phyloP scores from a whole-genome alignment of 2,329 filamentous ascomycete species.

The Stachybotrys chlorohalonatus region DNA sequence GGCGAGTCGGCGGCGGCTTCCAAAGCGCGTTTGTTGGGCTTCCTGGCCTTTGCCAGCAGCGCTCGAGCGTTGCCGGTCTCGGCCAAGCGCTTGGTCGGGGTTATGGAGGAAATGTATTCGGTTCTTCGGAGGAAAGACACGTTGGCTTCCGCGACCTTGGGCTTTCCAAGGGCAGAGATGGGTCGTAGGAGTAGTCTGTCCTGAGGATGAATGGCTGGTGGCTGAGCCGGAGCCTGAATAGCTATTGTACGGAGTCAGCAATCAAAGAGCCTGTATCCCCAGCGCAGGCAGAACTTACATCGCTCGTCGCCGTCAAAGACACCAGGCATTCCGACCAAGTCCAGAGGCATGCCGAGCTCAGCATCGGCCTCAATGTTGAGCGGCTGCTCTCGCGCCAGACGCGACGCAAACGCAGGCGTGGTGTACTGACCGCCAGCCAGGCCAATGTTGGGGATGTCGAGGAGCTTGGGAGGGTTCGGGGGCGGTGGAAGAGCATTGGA shows the following conservation, averaged over 20 bases:
- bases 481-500: constrained; percentile 93
- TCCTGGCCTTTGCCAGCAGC: constrained; percentile 22
- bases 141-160: constrained; percentile 63
- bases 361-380: constrained; percentile 96
- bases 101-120: constrained; percentile 75
- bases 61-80: constrained; percentile 34
- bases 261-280: constrained; percentile 4
- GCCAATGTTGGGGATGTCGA: constrained; percentile 92
- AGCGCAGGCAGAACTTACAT: constrained; percentile 43
- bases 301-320: constrained; percentile 93
- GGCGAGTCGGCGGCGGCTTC: constrained; percentile 52
- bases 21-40: constrained; percentile 38
- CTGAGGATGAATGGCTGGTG: constrained; percentile 67
- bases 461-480: constrained; percentile 88
- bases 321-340: constrained; percentile 87
- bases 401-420: constrained; percentile 79
- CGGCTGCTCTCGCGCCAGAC: constrained; percentile 82
- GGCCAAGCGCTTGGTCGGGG: constrained; percentile 33
- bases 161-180: constrained; percentile 76
- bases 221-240: constrained; percentile 68
- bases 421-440: constrained; percentile 83
- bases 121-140: constrained; percentile 93
- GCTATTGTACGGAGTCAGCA: constrained; percentile 37
- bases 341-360: constrained; percentile 94
- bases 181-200: constrained; percentile 79